phyloP scores from a whole-genome alignment of 441 rosid genomes.

The Capsella rubella region DNA sequence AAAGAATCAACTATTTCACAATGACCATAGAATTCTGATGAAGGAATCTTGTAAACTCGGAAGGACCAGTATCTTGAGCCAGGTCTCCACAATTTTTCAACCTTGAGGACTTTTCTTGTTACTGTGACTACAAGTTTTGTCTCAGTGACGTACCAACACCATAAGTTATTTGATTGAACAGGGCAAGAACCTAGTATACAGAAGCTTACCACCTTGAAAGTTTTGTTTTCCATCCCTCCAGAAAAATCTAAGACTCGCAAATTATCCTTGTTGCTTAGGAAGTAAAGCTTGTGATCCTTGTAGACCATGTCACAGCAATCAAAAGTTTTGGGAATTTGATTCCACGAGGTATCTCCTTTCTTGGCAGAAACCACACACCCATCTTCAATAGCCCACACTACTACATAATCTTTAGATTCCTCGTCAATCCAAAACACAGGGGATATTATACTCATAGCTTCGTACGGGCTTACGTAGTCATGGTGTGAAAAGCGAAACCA shows the following conservation, averaged over 20 bases:
- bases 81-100: background rate
- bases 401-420: background rate
- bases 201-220: background rate
- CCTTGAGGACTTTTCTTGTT: background rate
- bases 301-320: background rate
- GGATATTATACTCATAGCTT: background rate
- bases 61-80: background rate
- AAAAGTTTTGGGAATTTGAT: background rate
- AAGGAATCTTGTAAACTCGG: background rate
- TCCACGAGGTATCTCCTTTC: background rate
- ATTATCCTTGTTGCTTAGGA: background rate
- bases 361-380: background rate
- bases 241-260: background rate
- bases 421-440: background rate
- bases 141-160: background rate
- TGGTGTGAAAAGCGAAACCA: background rate
- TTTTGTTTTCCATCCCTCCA: background rate
- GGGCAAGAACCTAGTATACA: too few relatives aligned
- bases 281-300: slow-evolving; percentile 13
- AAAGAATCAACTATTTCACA: background rate
- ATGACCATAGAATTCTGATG: background rate
- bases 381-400: background rate
- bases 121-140: background rate
- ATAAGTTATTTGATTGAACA: too few relatives aligned
- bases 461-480: background rate